Base-by-base conservation (phyloP, 257 asterid genomes). In the Catharanthus roseus region DNA sequence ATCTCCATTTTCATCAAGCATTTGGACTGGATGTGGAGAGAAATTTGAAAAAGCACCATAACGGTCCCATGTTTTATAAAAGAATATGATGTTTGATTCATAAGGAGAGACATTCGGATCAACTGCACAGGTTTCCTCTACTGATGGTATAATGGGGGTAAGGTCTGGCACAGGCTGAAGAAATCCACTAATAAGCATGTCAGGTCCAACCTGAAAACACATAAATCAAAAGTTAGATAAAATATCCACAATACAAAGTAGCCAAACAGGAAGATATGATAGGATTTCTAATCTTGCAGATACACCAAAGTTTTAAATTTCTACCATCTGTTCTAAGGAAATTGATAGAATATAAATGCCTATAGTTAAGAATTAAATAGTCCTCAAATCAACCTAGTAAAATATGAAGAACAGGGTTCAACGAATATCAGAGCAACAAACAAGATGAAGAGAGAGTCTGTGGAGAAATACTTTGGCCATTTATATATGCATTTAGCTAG, bases 161-260 rank as follows among this genome's bases (percentile, higher is more conserved):
- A 91, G 80, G 73, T 91, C 99, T 0, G 99, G 99, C 77, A 95
- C 92, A 65, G 99, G 97, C 71, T 95, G 93, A 72, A 95, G 97
- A 83, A 83, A 95, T 82, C 97, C 99, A 78, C 90, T 89, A 50
- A 91, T 86, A 74, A 91, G 99, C 89, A 95, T 88, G 85, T 95
- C 99, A 8, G 96, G 95, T 74, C 96, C 97, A 77, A 95, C 83
- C 97, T 93, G 88, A 68, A 42, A 75, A 61, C 58, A 42, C 42
- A 44, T 54, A 57, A 61, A 31, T 50, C 57, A 62, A 34, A 57
- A 60, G 42, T 79, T 33, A 49, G 49, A 33, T 3, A 24, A 38
- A 49, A 16, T 38, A 61, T 42, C n/a, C 26, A n/a, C 38, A 39
- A 54, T 4, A 2, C 26, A 28, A 55, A 55, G 11, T 6, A 55